Base-by-base conservation (phyloP, 768 basidiomycete genomes). In the Tulasnella sp. region DNA sequence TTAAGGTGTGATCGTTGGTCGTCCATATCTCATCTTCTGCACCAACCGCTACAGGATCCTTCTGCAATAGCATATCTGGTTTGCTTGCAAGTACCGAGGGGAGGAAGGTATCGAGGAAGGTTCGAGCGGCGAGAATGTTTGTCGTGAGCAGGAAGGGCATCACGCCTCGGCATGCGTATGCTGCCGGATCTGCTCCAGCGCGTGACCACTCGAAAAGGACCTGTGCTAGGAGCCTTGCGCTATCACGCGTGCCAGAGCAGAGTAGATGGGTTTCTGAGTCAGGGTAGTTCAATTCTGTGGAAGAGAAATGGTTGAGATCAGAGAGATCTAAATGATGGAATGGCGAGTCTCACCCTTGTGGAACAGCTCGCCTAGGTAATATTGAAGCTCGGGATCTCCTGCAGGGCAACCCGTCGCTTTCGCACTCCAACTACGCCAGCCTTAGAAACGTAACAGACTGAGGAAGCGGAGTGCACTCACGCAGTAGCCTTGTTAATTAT, bases 71-170 rank as follows among this genome's bases (percentile, higher is more conserved):
- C 70, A 49, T 75, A 42, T 72, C 68, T 10, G 77, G 74, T 56
- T 78, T 69, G 17, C 75, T 70, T 19, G 75, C 67, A 48, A 84
- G 74, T 4, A 88, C 72, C 59, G 80, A 79, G 51, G 83, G 76
- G 49, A 84, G 76, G 69, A 87, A 91, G 50, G 83, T 80, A n/a
- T 78, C 75, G 68, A 94, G 83, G 76, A 97, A 96, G n/a, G 85
- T 81, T n/a, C 82, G 81, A 2, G 94, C 89, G 3, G 88, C 88
- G n/a, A 91, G 80, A 66, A 99, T 85, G 63, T 92, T 92, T 15
- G 90, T 89, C 54, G 91, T 88, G 62, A 79, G 79, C 22, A 92
- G 74, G 66, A 87, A 88, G 85, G 93, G 92, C 56, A 99, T 75
- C 9, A 80, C 82, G 30, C 89, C 92, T 46, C 89, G 83, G 24